A percentile compares a stretch with the other conserved stretches of the same genome.
These are phyloP conservation scores for Rutstroemia sp. DNA, from an alignment of 2,329 filamentous ascomycete species.

Conservation along the genomic window DNA sequence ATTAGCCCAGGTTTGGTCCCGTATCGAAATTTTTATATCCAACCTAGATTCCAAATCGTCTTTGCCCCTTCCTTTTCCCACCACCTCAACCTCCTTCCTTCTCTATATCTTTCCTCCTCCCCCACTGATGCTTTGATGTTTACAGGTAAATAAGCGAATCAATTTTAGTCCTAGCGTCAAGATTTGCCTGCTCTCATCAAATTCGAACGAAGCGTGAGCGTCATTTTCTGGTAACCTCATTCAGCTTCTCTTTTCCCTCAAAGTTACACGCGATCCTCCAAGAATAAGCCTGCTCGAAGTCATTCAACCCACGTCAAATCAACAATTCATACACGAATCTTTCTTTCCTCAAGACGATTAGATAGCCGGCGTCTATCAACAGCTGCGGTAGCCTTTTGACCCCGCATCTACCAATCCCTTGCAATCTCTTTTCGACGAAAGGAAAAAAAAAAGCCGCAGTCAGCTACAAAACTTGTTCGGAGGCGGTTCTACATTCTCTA, in stretches of 20 bases:
- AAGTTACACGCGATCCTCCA: constrained; percentile 7
- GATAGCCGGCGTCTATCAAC: constrained; percentile 7
- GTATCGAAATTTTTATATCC: too few relatives aligned
- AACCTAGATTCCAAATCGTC: neutral
- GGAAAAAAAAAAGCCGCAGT: neutral
- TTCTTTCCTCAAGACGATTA: neutral
- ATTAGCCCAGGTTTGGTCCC: too few relatives aligned
- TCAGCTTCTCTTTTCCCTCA: neutral
- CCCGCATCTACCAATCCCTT: constrained; percentile 4
- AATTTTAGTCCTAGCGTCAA: neutral
- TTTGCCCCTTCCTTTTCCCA: neutral
- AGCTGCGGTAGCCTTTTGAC: neutral
- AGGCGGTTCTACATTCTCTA: constrained; percentile 3
- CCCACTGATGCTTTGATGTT: constrained; percentile 1
- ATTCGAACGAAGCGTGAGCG: neutral
- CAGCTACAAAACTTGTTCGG: neutral
- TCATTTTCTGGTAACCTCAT: constrained; percentile 4
- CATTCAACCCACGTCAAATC: neutral
- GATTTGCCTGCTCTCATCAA: neutral
- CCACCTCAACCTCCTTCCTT: neutral
- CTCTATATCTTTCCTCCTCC: neutral
- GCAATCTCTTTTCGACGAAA: constrained; percentile 5
- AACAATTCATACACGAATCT: neutral
- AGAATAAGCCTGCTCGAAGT: neutral
- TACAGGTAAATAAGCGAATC: constrained; percentile 6